Evolutionary conservation across 257 asterid species (phyloP), one percentile per base, ranked within the genome.

Genomic region (Nicotiana sylvestris): DNA sequence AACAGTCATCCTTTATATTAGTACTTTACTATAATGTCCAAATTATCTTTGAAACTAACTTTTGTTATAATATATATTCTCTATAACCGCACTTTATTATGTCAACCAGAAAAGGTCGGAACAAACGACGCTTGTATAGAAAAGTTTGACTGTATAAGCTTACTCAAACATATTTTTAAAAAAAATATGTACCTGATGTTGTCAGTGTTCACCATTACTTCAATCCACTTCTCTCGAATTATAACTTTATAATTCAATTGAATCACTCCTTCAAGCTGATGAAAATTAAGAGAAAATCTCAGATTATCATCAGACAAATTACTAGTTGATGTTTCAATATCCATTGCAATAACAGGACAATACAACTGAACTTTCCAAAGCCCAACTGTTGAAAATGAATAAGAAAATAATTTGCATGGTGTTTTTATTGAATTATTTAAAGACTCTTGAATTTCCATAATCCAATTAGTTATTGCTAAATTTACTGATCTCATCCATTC

Each of bases 291-390:
- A 4, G 97, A 90, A 77, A 93, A 93, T 69, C 87, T 11, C 79
- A 95, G 84, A 17, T 87, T 89, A 2, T 95, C 99, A 81, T 91
- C 97, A 0, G 94, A 79, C 0, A 89, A 57, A 51, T 86, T 79
- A 10, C 78, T 83, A 7, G 91, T 89, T 1, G 89, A 69, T 79
- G 85, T 91, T 3, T 90, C 91, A 6, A 89, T 76, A 1, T 80
- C 81, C 99, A 95, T 93, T 76, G 98, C 98, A 2, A 93, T 90
- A 15, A 95, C 84, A 2, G 99, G 99, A 39, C 97, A 93, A 43
- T 91, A 95, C 29, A 95, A 49, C 88, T 93, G 98, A 33, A 95
- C 93, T 72, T 95, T 95, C 99, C 98, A 95, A 62, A 93, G 57
- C 83, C 99, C 98, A 3, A 43, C 77, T 7, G 80, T 83, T 10